A percentile compares a stretch with the other conserved stretches of the same genome.
Evolutionary conservation across 257 asterid species (phyloP).

Genomic region (Solanum sparsipilum): DNA sequence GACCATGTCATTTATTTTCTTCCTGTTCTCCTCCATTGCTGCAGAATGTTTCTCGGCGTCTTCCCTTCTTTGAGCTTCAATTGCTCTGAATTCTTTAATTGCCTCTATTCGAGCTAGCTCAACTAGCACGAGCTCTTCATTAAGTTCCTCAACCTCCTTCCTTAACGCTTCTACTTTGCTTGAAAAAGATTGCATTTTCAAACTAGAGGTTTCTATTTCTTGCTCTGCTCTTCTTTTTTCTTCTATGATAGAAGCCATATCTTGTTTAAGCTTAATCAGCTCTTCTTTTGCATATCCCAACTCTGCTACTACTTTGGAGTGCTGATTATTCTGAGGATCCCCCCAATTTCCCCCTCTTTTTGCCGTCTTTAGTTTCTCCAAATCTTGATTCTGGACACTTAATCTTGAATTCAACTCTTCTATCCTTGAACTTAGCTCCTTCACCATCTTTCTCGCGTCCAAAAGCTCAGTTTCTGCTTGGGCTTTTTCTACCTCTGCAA

Average conservation of each 20-base stretch:
- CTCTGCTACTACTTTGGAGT: conserved; percentile 35
- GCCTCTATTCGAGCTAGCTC: conserved; percentile 92
- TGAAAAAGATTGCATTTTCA: conserved; percentile 15
- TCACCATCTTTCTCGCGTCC: conserved; percentile 37
- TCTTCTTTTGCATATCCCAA: conserved; percentile 36
- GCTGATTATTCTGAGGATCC: conserved; percentile 13
- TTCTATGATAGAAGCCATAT: conserved; percentile 55
- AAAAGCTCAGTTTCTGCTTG: conserved; percentile 48
- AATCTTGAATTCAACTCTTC: conserved; percentile 43
- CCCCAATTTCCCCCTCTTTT: conserved; percentile 17
- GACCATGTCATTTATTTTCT: conserved; percentile 22
- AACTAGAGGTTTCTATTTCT: conserved; percentile 25
- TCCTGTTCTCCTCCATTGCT: conserved; percentile 29
- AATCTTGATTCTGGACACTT: conserved; percentile 16
- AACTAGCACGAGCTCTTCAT: conserved; percentile 74
- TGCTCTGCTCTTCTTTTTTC: conserved; percentile 51
- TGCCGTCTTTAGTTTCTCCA: conserved; percentile 34
- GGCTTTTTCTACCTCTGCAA: conserved; percentile 22
- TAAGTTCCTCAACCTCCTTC: conserved; percentile 38
- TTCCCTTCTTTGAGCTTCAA: conserved; percentile 38
- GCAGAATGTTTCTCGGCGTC: conserved; percentile 21
- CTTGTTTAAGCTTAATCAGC: conserved; percentile 60
- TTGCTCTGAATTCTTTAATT: conserved; percentile 45
- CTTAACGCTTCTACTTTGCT: conserved; percentile 29
- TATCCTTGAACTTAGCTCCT: conserved; percentile 27